phyloP scores from a whole-genome alignment of 495 filamentous ascomycete species.

The Neurospora sp. region DNA sequence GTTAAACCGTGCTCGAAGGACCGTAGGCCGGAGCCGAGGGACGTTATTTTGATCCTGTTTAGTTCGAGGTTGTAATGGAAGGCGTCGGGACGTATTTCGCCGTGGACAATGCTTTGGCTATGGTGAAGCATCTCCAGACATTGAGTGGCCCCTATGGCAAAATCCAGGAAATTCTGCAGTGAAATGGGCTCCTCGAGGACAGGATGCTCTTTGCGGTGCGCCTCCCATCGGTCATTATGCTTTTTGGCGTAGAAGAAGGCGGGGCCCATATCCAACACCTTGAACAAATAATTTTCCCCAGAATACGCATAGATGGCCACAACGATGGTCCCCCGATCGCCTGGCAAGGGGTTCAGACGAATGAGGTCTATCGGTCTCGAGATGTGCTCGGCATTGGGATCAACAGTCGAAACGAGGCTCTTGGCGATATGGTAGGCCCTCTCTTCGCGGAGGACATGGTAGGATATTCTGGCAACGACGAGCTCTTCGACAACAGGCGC shows the following conservation, averaged over 20 bases:
- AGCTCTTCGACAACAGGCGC: conserved; percentile 31
- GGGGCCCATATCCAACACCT: conserved; percentile 65
- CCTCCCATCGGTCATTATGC: conserved; percentile 37
- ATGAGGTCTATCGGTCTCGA: conserved; percentile 64
- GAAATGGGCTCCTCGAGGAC: conserved; percentile 51
- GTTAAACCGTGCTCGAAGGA: conserved; percentile 83
- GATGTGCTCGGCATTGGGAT: conserved; percentile 65
- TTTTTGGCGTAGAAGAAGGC: conserved; percentile 52
- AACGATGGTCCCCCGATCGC: conserved; percentile 53
- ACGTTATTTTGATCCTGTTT: conserved; percentile 64
- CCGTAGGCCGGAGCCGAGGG: conserved; percentile 71
- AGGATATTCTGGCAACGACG: conserved; percentile 70
- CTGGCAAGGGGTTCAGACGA: conserved; percentile 50
- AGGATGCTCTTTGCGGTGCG: conserved; percentile 21
- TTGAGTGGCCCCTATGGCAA: conserved; percentile 76
- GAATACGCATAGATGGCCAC: conserved; percentile 73
- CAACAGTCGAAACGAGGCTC: conserved; percentile 56
- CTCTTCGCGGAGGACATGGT: conserved; percentile 70
- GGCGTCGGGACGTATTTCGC: conserved; percentile 77
- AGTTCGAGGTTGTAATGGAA: conserved; percentile 69
- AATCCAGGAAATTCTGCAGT: conserved; percentile 68
- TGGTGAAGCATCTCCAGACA: conserved; percentile 82
- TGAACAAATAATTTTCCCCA: conserved; percentile 60
- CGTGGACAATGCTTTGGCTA: conserved; percentile 70
- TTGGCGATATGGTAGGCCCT: conserved; percentile 73